These are phyloP conservation scores for Tranzscheliella williamsii DNA, from an alignment of 1,284 basidiomycete species.

Conservation along the genomic window DNA sequence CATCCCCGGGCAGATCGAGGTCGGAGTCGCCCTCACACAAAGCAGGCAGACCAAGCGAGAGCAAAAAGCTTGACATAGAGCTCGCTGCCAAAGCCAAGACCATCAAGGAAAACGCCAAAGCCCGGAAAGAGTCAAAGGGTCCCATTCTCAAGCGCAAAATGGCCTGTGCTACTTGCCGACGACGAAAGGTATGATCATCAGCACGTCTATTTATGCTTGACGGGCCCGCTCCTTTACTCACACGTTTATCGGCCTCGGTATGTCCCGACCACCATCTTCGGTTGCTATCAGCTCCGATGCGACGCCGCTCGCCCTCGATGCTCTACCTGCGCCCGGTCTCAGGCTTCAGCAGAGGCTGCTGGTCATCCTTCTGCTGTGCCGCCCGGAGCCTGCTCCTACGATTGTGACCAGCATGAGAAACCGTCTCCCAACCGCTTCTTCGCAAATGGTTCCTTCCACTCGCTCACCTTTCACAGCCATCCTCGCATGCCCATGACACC, in stretches of 20 bases:
- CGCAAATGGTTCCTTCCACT: slow-evolving; percentile 38
- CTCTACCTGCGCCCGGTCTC: slow-evolving; percentile 40
- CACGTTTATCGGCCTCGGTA: too few species aligned
- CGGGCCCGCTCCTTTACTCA: too few species aligned
- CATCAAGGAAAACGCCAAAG: slow-evolving; percentile 33
- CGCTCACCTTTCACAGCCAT: slow-evolving; percentile 43
- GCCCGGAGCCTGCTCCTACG: slow-evolving; percentile 33
- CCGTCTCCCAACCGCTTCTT: slow-evolving; percentile 34
- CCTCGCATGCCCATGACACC: slow-evolving; percentile 33
- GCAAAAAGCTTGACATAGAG: slow-evolving; percentile 39
- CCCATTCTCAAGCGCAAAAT: slow-evolving; percentile 44
- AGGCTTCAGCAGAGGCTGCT: slow-evolving; percentile 42
- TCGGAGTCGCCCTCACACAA: slow-evolving; percentile 38
- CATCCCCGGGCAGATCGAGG: slow-evolving; percentile 21
- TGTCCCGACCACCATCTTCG: slow-evolving; percentile 4
- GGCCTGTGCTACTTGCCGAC: slow-evolving; percentile 41
- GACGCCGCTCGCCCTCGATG: slow-evolving; percentile 42
- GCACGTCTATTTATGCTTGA: neutral
- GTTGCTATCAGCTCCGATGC: slow-evolving; percentile 35
- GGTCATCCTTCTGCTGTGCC: slow-evolving; percentile 41
- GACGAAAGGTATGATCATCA: slow-evolving; percentile 30
- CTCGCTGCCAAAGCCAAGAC: slow-evolving; percentile 34
- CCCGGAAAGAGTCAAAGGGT: slow-evolving; percentile 38
- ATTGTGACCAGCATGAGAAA: slow-evolving; percentile 35
- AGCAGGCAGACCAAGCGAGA: slow-evolving; percentile 25